Conservation (phyloP, 2,329 filamentous ascomycete genomes). For the Claviceps sp. region DNA sequence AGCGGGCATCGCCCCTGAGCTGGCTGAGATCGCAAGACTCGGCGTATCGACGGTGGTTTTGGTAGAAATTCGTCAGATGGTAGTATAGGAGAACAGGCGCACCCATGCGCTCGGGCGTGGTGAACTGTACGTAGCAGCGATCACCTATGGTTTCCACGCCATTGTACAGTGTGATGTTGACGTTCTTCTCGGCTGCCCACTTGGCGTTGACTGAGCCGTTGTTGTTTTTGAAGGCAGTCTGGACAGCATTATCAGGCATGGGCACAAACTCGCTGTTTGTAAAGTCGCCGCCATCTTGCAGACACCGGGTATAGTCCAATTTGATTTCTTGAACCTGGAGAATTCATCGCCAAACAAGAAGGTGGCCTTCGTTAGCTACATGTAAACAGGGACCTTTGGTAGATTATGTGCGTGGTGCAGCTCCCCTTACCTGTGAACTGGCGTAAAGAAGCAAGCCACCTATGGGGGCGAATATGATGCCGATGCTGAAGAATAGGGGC, state of each 20-base stretch:
- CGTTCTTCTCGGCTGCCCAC: constrained; percentile 28
- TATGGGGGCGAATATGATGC: constrained; percentile 85
- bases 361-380: neutral
- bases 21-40: constrained; percentile 77
- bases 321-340: constrained; percentile 73
- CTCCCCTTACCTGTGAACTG: constrained; percentile 56
- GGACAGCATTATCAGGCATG: constrained; percentile 46
- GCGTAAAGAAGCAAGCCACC: constrained; percentile 78
- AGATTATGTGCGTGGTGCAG: neutral
- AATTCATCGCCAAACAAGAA: neutral
- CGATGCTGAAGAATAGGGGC: constrained; percentile 81
- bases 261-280: constrained; percentile 21
- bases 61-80: constrained; percentile 93
- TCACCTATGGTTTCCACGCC: constrained; percentile 24
- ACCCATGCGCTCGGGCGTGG: constrained; percentile 63
- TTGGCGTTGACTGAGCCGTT: constrained; percentile 24
- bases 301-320: constrained; percentile 82
- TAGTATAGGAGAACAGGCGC: constrained; percentile 90
- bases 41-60: constrained; percentile 95
- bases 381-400: neutral
- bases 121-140: constrained; percentile 64
- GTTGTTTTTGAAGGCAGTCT: constrained; percentile 56
- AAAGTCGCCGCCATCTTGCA: constrained; percentile 34
- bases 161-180: constrained; percentile 27
- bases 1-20: constrained; percentile 55